Percentiles rank a stretch among this genome's conserved stretches.
Evolutionary conservation across 2,329 filamentous ascomycete species (phyloP).

Genomic region (Huntiella savannae): DNA sequence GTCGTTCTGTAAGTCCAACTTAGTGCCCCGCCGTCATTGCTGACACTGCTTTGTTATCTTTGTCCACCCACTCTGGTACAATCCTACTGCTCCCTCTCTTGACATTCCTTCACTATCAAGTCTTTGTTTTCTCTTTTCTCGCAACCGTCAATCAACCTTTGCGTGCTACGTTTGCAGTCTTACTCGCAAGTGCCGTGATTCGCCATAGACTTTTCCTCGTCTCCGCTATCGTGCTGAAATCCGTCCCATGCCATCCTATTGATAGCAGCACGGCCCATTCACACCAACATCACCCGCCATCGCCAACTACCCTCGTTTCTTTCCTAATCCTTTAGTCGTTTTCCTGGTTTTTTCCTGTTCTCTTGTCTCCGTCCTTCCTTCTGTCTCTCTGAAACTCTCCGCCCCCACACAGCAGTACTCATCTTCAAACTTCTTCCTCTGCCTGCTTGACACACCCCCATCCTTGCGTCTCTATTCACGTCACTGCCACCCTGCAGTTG

Average conservation of each 20-base stretch:
- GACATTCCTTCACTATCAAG: not conserved
- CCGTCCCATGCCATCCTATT: not conserved
- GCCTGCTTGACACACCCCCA: not conserved
- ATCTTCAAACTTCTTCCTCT: not conserved
- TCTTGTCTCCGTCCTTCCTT: not conserved
- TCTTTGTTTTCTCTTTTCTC: not conserved
- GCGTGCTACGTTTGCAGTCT: too few relatives aligned
- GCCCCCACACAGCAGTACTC: not conserved
- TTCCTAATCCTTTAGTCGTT: not conserved
- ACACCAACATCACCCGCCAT: not conserved
- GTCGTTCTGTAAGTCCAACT: slow-evolving; percentile 68
- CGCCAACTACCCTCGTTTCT: not conserved
- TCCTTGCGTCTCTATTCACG: not conserved
- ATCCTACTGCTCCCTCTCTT: not conserved
- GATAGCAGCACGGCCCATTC: not conserved
- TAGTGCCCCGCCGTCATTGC: slow-evolving; percentile 7
- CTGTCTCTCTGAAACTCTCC: not conserved
- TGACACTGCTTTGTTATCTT: slow-evolving; percentile 12
- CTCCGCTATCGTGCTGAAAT: not conserved
- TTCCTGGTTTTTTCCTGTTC: not conserved
- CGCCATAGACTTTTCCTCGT: not conserved
- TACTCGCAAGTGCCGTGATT: too few relatives aligned
- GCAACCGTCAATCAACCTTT: too few relatives aligned
- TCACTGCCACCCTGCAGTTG: not conserved
- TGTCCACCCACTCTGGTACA: slow-evolving; percentile 4